These are phyloP conservation scores for Coemansia sp. DNA, from an alignment of 192 early-diverging fungal species.

Conservation along the genomic window DNA sequence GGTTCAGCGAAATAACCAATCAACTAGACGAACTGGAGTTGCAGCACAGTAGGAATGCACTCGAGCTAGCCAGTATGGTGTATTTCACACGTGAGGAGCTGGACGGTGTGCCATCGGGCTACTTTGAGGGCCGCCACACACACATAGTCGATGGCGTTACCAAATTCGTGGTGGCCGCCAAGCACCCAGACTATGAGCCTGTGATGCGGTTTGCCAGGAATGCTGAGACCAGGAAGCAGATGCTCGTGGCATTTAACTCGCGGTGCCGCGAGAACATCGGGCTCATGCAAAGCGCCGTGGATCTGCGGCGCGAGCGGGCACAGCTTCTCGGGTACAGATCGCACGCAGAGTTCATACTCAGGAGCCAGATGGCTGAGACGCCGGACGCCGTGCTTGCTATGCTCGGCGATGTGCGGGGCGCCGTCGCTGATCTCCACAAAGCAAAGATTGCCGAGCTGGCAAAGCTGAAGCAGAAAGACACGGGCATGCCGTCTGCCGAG, in stretches of 20 bases:
- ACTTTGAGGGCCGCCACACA: conserved; percentile 56
- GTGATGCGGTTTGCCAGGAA: conserved; percentile 52
- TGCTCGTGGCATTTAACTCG: conserved; percentile 45
- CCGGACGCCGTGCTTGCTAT: conserved; percentile 61
- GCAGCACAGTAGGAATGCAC: conserved; percentile 61
- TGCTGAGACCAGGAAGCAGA: conserved; percentile 50
- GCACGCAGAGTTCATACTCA: conserved; percentile 65
- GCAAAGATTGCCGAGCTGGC: conserved; percentile 57
- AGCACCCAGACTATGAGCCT: conserved; percentile 53
- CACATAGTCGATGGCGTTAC: conserved; percentile 52
- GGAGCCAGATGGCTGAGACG: conserved; percentile 74
- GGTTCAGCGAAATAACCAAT: conserved; percentile 59
- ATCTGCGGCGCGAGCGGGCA: conserved; percentile 44
- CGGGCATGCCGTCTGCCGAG: conserved; percentile 28
- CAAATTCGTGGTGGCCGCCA: conserved; percentile 63
- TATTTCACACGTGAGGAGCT: conserved; percentile 56
- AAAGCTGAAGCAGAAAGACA: conserved; percentile 58
- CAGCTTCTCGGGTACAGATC: conserved; percentile 62
- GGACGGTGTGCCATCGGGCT: conserved; percentile 66
- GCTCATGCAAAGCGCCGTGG: conserved; percentile 53
- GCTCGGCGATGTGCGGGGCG: conserved; percentile 53
- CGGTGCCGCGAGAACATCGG: conserved; percentile 57
- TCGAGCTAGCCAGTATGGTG: conserved; percentile 50
- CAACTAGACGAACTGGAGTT: conserved; percentile 49
- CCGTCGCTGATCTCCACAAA: conserved; percentile 51